Base-by-base conservation (phyloP, 1,284 basidiomycete genomes). In the Pseudozyma thailandica region DNA sequence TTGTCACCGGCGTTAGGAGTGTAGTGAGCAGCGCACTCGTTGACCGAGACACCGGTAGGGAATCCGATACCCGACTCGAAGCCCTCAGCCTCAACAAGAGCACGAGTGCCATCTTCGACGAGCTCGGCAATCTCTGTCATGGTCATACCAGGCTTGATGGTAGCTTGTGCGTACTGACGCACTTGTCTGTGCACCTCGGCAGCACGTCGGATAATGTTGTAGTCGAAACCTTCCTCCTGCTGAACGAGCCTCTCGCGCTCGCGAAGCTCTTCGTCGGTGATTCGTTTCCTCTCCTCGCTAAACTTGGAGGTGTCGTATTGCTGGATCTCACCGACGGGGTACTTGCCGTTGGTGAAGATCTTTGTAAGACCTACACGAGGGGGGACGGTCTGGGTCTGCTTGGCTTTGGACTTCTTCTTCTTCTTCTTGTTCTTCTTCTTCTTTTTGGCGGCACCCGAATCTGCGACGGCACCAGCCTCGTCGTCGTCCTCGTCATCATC, bases 21-120 rank as follows among this genome's bases (percentile, higher is more conserved):
- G 83, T 93, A 99, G 85, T 99, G 96, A 26, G 96, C 96, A 0
- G 96, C 96, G 69, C 92, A 92, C 83, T 97, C 88, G 84, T 98
- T 98, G 72, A 94, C 84, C 83, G 90, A 94, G 68, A 98, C 85
- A 31, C 96, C 96, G 2, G 95, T 98, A n/a, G 96, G 96, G 86
- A 82, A 99, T 93, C 16, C 94, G 93, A 79, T 98, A 87, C 13
- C 96, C 92, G 59, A 88, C 86, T 93, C 89, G 61, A 96, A 84
- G 1, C 93, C 94, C 74, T 91, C 88, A 16, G 50, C 79, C 84
- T 98, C 96, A 0, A 96, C 93, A 25, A 98, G 85, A 9, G 93
- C 90, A 43, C 95, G 66, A 5, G 74, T 78, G 31, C 73, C 74
- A 78, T 95, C 89, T 84, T 99, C 96, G 76, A 99, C 94, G 78